Conservation (phyloP, 2,329 filamentous ascomycete species). For the Fusarium pseudograminearum region DNA sequence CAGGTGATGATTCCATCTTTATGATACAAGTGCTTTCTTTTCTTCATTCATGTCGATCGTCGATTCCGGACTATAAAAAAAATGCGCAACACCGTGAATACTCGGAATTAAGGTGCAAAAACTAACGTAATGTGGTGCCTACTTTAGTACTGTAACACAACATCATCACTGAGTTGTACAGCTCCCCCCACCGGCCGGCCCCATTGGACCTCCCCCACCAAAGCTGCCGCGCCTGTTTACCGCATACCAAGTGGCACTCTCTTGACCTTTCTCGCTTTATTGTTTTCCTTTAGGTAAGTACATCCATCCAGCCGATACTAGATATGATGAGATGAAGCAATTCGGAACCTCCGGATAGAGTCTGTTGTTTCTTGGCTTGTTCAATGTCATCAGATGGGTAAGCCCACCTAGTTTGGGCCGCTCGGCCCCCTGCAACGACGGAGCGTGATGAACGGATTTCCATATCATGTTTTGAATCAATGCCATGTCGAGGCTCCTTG, state of each 20-base stretch:
- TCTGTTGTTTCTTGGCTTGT: constrained; percentile 14
- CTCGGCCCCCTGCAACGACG: constrained; percentile 3
- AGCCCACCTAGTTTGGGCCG: constrained; percentile 4
- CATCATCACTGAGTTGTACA: background rate
- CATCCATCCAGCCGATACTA: background rate
- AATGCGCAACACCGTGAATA: background rate
- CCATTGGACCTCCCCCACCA: constrained; percentile 25
- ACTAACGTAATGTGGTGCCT: background rate
- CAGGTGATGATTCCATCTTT: too few species aligned
- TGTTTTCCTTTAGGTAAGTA: background rate
- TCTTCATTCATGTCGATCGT: constrained; percentile 20
- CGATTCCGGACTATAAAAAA: constrained; percentile 15
- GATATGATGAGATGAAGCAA: constrained; percentile 40
- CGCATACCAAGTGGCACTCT: constrained; percentile 6
- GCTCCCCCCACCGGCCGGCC: constrained; percentile 33
- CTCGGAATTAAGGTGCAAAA: constrained; percentile 2
- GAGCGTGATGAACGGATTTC: constrained; percentile 3
- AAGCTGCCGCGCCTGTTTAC: constrained; percentile 23
- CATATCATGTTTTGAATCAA: constrained; percentile 20
- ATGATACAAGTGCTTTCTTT: background rate
- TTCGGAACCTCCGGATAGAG: constrained; percentile 47
- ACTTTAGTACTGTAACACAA: background rate
- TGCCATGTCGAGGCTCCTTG: constrained; percentile 31
- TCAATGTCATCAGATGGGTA: constrained; percentile 16
- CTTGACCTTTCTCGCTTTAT: background rate